These are phyloP conservation scores for Hymenoscyphus salicellus DNA, from an alignment of 2,329 filamentous ascomycete genomes.

Conservation along the genomic window DNA sequence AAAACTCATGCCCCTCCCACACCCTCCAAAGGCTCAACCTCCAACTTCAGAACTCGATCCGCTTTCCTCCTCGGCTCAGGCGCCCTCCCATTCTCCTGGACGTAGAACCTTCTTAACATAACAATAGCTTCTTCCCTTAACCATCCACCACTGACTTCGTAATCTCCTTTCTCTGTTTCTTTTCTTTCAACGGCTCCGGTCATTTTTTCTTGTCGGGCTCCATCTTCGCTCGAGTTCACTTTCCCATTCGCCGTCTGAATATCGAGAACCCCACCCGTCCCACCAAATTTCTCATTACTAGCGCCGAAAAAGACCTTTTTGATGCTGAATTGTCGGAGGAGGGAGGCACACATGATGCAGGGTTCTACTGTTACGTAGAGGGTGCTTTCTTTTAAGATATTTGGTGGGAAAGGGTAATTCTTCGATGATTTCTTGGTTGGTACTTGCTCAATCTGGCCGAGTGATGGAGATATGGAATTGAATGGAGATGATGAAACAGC, in stretches of 20 bases:
- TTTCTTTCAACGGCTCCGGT: not conserved
- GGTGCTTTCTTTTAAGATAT: slow-evolving; percentile 64
- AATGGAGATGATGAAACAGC: not conserved
- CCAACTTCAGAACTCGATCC: slow-evolving; percentile 35
- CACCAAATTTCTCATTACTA: slow-evolving; percentile 94
- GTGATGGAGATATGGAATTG: not conserved
- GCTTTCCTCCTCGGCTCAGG: slow-evolving; percentile 36
- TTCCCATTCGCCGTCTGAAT: slow-evolving; percentile 54
- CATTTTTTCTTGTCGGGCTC: not conserved
- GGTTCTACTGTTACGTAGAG: slow-evolving; percentile 98
- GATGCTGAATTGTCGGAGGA: slow-evolving; percentile 83
- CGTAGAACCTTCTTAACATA: slow-evolving; percentile 87
- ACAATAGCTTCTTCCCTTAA: slow-evolving; percentile 91
- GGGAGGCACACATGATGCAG: slow-evolving; percentile 97
- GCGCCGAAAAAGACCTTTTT: slow-evolving; percentile 92
- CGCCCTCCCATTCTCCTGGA: slow-evolving; percentile 88
- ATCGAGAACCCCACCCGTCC: slow-evolving; percentile 88
- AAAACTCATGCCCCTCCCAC: not conserved
- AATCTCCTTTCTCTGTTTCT: slow-evolving; percentile 69
- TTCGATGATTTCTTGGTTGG: not conserved
- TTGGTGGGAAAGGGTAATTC: not conserved
- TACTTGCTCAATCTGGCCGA: not conserved
- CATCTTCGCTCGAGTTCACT: slow-evolving; percentile 27
- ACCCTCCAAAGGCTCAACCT: slow-evolving; percentile 32
- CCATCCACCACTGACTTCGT: slow-evolving; percentile 81